Base-by-base conservation (phyloP, 2,329 filamentous ascomycete species). In the Ophiostoma perfectum region DNA sequence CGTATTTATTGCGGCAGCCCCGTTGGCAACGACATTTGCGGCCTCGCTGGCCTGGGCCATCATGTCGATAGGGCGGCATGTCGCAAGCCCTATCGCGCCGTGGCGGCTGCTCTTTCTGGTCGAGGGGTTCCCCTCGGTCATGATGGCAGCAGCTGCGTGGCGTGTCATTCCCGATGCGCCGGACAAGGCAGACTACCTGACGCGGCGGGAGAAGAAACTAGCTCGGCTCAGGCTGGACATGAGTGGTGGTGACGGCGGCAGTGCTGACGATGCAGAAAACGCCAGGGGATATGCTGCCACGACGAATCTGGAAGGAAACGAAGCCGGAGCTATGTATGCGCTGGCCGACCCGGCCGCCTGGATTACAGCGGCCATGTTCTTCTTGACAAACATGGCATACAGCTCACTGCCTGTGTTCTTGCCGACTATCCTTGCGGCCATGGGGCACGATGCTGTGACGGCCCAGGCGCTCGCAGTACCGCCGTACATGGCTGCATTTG, bases 331-430 rank as follows among this genome's bases (percentile, higher is more conserved):
- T 3, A 38, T 49, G 63, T 8, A 4, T 47, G 41, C n/a, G 5
- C 14, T n/a, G 36, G 39, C 39, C n/a, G 90, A 92, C 77, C 88
- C 90, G 0, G 88, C 88, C 72, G 86, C 86, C 69, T 94, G 91
- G 80, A 81, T 94, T 58, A 90, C 90, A 4, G 89, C 92, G 0
- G 78, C 86, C 73, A 96, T 96, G 86, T 91, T 96, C 81, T 93
- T 96, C 81, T 87, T 89, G 77, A 88, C 90, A 75, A 96, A 97
- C 78, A 90, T 96, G 76, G 90, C 92, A 12, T 97, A 96, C 80
- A 88, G 88, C 74, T 94, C 90, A 36, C 87, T 96, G 76, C 93
- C 93, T 2, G 91, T 95, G 65, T 96, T 96, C 76, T 83, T 96
- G 2, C 92, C 92, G 47, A 92, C 90, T 38, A 92, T 96, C 71